phyloP scores from a whole-genome alignment of 1,284 basidiomycete genomes.

The Melampsora larici-populina region DNA sequence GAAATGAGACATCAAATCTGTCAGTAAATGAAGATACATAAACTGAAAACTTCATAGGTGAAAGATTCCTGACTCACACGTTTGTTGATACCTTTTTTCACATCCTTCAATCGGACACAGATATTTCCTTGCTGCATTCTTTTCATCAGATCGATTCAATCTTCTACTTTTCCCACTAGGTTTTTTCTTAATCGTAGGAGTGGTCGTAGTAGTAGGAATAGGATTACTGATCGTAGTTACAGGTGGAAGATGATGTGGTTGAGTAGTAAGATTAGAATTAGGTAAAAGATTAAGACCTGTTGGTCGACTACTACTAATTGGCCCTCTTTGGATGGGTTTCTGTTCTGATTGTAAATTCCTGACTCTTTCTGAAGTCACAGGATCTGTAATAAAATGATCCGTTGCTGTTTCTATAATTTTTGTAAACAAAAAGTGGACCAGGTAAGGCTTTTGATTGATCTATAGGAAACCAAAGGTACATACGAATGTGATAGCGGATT shows the following conservation, averaged over 20 bases:
- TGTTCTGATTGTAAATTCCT: too few species aligned
- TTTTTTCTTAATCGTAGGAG: not conserved
- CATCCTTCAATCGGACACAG: slow-evolving; percentile 31
- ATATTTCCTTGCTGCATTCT: slow-evolving; percentile 32
- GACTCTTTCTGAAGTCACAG: not conserved
- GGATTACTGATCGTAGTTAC: not conserved
- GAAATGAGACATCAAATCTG: too few species aligned
- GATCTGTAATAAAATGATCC: slow-evolving; percentile 29
- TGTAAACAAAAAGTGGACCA: not conserved
- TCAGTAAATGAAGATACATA: not conserved
- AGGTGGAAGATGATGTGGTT: not conserved
- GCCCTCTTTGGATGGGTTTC: not conserved
- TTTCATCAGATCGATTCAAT: slow-evolving; percentile 3
- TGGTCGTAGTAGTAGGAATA: too few species aligned
- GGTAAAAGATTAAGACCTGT: not conserved
- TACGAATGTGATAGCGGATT: slow-evolving; percentile 32
- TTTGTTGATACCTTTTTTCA: slow-evolving; percentile 34
- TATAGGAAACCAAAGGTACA: not conserved
- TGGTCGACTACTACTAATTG: not conserved
- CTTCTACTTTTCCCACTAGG: not conserved
- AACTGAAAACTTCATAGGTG: not conserved
- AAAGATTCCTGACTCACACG: slow-evolving; percentile 5
- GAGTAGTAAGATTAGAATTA: not conserved
- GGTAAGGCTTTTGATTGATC: too few species aligned
- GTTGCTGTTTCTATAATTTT: slow-evolving; percentile 12